phyloP scores from a whole-genome alignment of 192 early-diverging fungal genomes.

The Mortierella claussenii region DNA sequence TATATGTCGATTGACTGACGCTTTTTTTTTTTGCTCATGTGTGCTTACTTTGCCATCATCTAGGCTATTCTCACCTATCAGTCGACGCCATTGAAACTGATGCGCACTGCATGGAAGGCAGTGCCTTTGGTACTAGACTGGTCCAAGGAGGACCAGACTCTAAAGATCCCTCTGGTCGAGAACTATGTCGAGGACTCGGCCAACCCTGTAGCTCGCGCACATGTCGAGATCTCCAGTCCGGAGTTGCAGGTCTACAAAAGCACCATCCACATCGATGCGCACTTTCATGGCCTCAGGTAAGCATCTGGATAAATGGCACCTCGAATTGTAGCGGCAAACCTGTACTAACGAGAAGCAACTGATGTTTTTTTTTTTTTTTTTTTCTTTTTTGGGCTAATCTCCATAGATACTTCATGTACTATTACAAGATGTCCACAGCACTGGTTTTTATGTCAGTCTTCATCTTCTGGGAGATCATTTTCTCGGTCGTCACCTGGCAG shows the following conservation, averaged over 20 bases:
- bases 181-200: slow-evolving; percentile 52
- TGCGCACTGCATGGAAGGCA: slow-evolving; percentile 55
- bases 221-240: slow-evolving; percentile 55
- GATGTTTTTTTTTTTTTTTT: too few species aligned
- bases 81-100: slow-evolving; percentile 45
- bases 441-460: slow-evolving; percentile 57
- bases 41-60: too few species aligned
- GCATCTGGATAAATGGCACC: too few species aligned
- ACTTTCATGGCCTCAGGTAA: slow-evolving; percentile 67
- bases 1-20: too few species aligned
- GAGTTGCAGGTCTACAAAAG: slow-evolving; percentile 61
- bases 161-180: slow-evolving; percentile 55
- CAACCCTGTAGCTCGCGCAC: slow-evolving; percentile 58
- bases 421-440: slow-evolving; percentile 56
- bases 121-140: slow-evolving; percentile 55
- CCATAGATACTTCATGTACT: slow-evolving; percentile 68
- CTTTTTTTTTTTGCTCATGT: too few species aligned
- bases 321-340: too few species aligned
- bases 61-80: slow-evolving; percentile 59
- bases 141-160: slow-evolving; percentile 53
- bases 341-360: too few species aligned
- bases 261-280: slow-evolving; percentile 61
- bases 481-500: slow-evolving; percentile 61
- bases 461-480: slow-evolving; percentile 60
- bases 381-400: too few species aligned